Base-by-base conservation (phyloP, 2,329 filamentous ascomycete species). In the Colletotrichum salicis region DNA sequence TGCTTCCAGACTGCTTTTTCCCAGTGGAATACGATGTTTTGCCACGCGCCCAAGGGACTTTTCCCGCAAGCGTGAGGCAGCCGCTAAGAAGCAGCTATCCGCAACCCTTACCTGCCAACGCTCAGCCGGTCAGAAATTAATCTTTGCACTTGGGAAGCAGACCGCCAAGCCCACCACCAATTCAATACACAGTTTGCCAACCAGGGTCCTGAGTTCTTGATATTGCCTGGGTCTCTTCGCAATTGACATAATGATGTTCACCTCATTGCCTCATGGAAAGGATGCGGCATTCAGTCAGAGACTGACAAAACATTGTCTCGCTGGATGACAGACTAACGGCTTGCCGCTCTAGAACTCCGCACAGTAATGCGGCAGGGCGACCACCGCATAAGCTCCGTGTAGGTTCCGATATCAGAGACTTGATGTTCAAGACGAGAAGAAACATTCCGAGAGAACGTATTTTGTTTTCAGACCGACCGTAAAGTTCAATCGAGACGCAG, bases 371-470 rank as follows among this genome's bases (percentile, higher is more conserved):
- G 59, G 48, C 29, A 24, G 31, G 60, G 41, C 65, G 51, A 60
- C 51, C 35, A 27, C 29, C 19, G 59, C 51, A 51, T 29, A 31
- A n/a, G 37, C 31, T 64, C 55, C 35, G 35, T 41, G 59, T 56
- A 33, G 59, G 19, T 10, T 19, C 22, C 41, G 13, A 29, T 12
- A n/a, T 59, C 29, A 29, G 59, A 64, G 65, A 60, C 65, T 29
- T 72, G 59, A 64, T 29, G 65, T 69, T 22, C 6, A 64, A 37
- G 65, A 60, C 69, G 65, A 69, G 33, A 69, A 71, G 27, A 13
- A 24, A n/a, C 19, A n/a, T 45, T 15, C 41, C 6, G 41, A 45
- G 41, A 8, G 19, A 10, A 45, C 19, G 6, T 45, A 8, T 45
- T n/a, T 19, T 19, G 15, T 15, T 22, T 27, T 19, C 13, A n/a